phyloP scores from a whole-genome alignment of 352 stramenopile species.

The Phytophthora agathidicida region DNA sequence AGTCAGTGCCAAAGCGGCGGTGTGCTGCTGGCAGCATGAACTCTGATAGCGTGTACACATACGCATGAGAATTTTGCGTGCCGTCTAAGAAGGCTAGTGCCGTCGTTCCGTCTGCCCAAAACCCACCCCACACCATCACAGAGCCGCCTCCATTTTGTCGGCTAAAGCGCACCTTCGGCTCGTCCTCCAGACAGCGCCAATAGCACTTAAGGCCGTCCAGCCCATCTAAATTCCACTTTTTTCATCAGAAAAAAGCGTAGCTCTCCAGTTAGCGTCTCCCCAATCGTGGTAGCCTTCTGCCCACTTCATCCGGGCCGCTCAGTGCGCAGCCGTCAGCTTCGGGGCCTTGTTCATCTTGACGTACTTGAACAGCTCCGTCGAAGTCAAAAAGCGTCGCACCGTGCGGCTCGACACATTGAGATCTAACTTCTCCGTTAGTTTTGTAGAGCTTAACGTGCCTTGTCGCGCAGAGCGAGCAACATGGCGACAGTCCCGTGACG shows the following conservation, averaged over 20 bases:
- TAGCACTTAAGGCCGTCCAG: slow-evolving; percentile 2
- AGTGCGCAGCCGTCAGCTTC: not conserved
- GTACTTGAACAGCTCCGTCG: slow-evolving; percentile 10
- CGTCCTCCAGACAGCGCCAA: not conserved
- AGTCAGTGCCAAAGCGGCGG: slow-evolving; percentile 3
- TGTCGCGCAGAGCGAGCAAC: not conserved
- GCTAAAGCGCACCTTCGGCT: not conserved
- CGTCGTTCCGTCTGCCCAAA: not conserved
- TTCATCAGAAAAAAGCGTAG: slow-evolving; percentile 6
- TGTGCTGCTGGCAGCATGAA: not conserved
- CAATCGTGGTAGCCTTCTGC: not conserved
- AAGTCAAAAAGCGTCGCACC: not conserved
- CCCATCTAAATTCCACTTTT: slow-evolving; percentile 9
- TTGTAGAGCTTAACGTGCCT: slow-evolving; percentile 2
- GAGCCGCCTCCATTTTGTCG: slow-evolving; percentile 5
- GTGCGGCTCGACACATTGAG: not conserved
- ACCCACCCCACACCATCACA: slow-evolving; percentile 7
- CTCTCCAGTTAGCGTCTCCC: slow-evolving; percentile 1
- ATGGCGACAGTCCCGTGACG: not conserved
- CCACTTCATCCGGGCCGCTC: not conserved
- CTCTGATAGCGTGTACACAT: slow-evolving; percentile 9
- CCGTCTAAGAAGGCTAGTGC: not conserved
- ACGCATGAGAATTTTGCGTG: not conserved
- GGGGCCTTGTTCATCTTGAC: slow-evolving; percentile 13
- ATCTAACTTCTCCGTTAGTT: not conserved